Evolutionary conservation across 2,329 filamentous ascomycete species (phyloP), one percentile per base, ranked within the genome.

Genomic region (Aspergillus luchuensis): DNA sequence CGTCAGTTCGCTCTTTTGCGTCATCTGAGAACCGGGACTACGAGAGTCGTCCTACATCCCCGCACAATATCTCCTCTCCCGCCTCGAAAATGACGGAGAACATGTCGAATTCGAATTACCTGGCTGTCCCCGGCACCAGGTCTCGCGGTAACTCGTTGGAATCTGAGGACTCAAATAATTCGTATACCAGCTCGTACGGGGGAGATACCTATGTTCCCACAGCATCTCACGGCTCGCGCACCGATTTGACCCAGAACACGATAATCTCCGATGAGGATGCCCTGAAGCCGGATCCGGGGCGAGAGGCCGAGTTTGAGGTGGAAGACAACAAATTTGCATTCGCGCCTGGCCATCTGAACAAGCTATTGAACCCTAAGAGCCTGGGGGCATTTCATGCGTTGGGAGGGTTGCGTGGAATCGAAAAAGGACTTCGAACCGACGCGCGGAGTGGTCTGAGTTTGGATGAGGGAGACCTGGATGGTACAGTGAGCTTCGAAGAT

Each of bases 311-410:
- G 64, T 94, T 91, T 68, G 70, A 85, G 47, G 84, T 88, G 15
- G 81, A 87, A 50, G 80, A 89, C 67, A 91, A 90, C 73, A 86
- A 83, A 48, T 92, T 92, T 68, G 90, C 89, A 8, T 92, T 88
- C 69, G 85, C 87, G 0, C 88, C 88, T 10, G 91, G 90, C 23
- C 89, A 91, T 67, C 78, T 91, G 68, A 87, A 86, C 63, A 94
- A 94, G 77, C 78, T 95, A 6, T 81, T 92, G 55, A 93, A 93
- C 65, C 91, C 91, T 0, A 95, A 95, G 77, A 92, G 84, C 67
- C 80, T 91, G 62, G 81, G 85, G 25, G 91, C 90, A 4, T 92
- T 93, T 63, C 87, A 89, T 67, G 89, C 89, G 5, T 76, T 95
- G 2, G 91, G 91, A 57, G 91, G 91, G 52, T 73, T 94, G 5